These are phyloP conservation scores for Sequoia sempervirens DNA, from an alignment of 75 land plant genomes.

Conservation along the genomic window DNA sequence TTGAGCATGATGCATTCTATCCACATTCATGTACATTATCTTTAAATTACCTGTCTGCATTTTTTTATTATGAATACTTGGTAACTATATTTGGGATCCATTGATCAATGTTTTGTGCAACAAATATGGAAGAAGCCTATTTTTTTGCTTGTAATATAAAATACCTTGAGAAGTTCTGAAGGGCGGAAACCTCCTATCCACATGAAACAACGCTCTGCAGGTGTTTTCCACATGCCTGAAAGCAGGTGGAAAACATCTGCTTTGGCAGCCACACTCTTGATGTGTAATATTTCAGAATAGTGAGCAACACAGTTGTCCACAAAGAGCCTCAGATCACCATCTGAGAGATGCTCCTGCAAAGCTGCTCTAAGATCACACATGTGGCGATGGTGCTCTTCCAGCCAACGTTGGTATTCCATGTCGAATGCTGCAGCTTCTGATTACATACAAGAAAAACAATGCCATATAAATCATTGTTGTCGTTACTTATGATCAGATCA, in stretches of 20 bases:
- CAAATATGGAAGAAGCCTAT: too few relatives aligned
- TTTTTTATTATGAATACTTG: too few relatives aligned
- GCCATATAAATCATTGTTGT: not conserved
- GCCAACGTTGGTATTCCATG: constrained; percentile 53
- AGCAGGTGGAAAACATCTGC: constrained; percentile 56
- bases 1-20: too few relatives aligned
- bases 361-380: constrained; percentile 48
- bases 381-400: constrained; percentile 53
- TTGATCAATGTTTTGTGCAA: too few relatives aligned
- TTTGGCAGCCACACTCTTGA: constrained; percentile 45
- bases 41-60: too few relatives aligned
- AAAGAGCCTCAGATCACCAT: constrained; percentile 40
- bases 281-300: constrained; percentile 42
- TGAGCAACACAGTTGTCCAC: constrained; percentile 47
- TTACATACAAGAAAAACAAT: not conserved
- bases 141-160: not conserved
- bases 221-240: constrained; percentile 64
- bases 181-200: constrained; percentile 68
- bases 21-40: not conserved
- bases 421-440: constrained; percentile 45
- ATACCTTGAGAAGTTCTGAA: constrained; percentile 51
- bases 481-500: not conserved
- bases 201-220: constrained; percentile 62
- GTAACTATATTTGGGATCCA: too few relatives aligned
- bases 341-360: constrained; percentile 45